Percentiles rank a stretch among this genome's conserved stretches.
Evolutionary conservation across 495 filamentous ascomycete genomes (phyloP).

Genomic region (Hypoxylon lenormandii): DNA sequence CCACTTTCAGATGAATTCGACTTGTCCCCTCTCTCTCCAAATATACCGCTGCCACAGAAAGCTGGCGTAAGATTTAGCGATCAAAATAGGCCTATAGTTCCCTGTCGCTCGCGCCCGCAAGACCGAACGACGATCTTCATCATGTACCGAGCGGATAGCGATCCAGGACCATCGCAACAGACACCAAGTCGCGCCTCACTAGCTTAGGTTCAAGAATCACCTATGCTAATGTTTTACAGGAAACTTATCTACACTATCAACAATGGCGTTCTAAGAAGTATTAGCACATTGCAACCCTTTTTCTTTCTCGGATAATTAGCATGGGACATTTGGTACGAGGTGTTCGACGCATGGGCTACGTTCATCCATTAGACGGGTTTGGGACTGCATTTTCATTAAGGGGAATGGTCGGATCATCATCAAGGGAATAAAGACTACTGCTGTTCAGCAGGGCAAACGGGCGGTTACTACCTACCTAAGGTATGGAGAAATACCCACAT

Average conservation of each 20-base stretch:
- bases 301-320: neutral
- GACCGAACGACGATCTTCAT: conserved; percentile 41
- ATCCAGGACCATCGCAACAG: conserved; percentile 10
- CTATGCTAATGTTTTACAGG: neutral
- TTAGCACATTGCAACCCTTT: neutral
- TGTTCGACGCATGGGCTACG: neutral
- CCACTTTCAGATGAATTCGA: neutral
- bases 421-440: neutral
- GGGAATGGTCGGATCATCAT: neutral
- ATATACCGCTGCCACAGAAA: conserved; percentile 3
- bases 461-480: conserved; percentile 20
- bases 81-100: conserved; percentile 2
- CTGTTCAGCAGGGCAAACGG: conserved; percentile 6
- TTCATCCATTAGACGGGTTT: conserved; percentile 13
- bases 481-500: conserved; percentile 31
- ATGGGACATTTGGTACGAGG: neutral
- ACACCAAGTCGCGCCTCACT: conserved; percentile 9
- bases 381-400: neutral
- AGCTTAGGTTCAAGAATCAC: neutral
- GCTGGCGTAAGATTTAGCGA: conserved; percentile 19
- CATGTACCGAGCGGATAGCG: conserved; percentile 35
- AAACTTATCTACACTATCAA: neutral
- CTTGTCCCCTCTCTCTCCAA: neutral
- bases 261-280: conserved; percentile 8
- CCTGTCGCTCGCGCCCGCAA: conserved; percentile 4